Evolutionary conservation across 1,284 basidiomycete genomes (phyloP).

Genomic region (Kalmanozyma brasiliensis): DNA sequence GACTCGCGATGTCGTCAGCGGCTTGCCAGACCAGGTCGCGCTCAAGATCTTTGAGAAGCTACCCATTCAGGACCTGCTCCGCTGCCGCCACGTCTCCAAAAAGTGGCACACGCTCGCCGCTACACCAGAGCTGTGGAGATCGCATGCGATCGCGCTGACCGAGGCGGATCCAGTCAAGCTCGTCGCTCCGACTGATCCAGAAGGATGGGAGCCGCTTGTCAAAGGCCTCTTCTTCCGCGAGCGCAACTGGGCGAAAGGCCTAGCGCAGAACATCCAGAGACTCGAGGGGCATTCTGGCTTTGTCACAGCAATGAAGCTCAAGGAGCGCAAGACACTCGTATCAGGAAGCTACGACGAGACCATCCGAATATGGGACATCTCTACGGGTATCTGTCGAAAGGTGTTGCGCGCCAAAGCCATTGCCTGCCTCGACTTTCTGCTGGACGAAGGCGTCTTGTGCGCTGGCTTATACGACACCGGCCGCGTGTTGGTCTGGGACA

Average conservation of each 20-base stretch:
- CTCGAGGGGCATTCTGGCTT: conserved; percentile 86
- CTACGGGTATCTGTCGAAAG: conserved; percentile 81
- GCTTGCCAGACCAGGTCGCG: conserved; percentile 76
- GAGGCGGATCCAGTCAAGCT: conserved; percentile 75
- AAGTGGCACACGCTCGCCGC: conserved; percentile 79
- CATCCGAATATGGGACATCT: conserved; percentile 57
- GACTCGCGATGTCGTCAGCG: conserved; percentile 82
- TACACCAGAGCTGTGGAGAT: conserved; percentile 80
- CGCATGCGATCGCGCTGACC: conserved; percentile 79
- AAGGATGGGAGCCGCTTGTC: conserved; percentile 75
- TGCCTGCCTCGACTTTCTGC: conserved; percentile 86
- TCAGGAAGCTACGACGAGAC: conserved; percentile 87
- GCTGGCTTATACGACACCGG: conserved; percentile 93
- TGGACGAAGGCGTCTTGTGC: conserved; percentile 86
- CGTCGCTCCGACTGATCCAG: conserved; percentile 32
- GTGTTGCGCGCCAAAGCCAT: conserved; percentile 84
- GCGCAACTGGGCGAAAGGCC: conserved; percentile 76
- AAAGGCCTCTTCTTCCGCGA: conserved; percentile 85
- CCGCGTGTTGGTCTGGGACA: conserved; percentile 58
- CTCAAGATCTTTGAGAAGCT: conserved; percentile 77
- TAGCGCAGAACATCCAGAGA: conserved; percentile 81
- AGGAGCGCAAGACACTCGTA: conserved; percentile 75
- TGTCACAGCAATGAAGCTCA: conserved; percentile 82
- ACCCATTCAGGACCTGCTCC: conserved; percentile 72
- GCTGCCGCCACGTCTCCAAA: conserved; percentile 75